These are phyloP conservation scores for Mycena galericulata DNA, from an alignment of 768 basidiomycete genomes.

Conservation along the genomic window DNA sequence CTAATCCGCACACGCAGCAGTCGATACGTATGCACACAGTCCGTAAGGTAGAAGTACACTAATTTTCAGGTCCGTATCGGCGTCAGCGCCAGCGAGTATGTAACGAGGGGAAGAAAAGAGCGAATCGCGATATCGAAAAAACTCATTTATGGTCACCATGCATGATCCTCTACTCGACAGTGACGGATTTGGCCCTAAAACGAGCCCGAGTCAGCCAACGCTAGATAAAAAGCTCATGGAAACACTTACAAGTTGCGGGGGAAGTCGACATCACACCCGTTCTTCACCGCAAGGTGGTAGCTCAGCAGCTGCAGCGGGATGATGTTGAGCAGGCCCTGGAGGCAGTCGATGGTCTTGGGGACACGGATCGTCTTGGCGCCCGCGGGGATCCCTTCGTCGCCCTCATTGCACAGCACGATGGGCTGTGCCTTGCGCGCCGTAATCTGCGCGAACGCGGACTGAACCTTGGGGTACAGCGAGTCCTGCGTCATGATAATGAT, in stretches of 20 bases:
- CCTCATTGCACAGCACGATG: slow-evolving; percentile 95
- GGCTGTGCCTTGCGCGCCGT: slow-evolving; percentile 97
- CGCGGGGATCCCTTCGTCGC: slow-evolving; percentile 81
- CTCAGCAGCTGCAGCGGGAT: slow-evolving; percentile 95
- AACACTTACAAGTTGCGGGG: slow-evolving; percentile 82
- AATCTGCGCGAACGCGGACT: slow-evolving; percentile 95
- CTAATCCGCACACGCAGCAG: neutral
- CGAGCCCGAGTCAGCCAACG: slow-evolving; percentile 20
- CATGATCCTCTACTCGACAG: slow-evolving; percentile 65
- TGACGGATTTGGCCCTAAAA: slow-evolving; percentile 80
- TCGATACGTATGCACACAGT: slow-evolving; percentile 6
- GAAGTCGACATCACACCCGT: slow-evolving; percentile 98
- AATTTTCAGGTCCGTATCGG: slow-evolving; percentile 36
- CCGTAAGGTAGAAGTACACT: slow-evolving; percentile 41
- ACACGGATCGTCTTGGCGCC: slow-evolving; percentile 92
- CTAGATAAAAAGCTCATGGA: slow-evolving; percentile 4
- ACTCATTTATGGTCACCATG: neutral
- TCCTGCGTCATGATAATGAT: slow-evolving; percentile 99
- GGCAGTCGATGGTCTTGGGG: slow-evolving; percentile 92
- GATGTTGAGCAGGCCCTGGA: slow-evolving; percentile 97
- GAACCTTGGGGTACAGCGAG: slow-evolving; percentile 98
- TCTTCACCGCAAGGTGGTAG: slow-evolving; percentile 95
- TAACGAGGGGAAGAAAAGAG: slow-evolving; percentile 17
- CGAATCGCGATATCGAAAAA: slow-evolving; percentile 2
- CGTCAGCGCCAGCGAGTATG: neutral